phyloP scores from a whole-genome alignment of 1,284 basidiomycete genomes.

The Farysia itapuensis region DNA sequence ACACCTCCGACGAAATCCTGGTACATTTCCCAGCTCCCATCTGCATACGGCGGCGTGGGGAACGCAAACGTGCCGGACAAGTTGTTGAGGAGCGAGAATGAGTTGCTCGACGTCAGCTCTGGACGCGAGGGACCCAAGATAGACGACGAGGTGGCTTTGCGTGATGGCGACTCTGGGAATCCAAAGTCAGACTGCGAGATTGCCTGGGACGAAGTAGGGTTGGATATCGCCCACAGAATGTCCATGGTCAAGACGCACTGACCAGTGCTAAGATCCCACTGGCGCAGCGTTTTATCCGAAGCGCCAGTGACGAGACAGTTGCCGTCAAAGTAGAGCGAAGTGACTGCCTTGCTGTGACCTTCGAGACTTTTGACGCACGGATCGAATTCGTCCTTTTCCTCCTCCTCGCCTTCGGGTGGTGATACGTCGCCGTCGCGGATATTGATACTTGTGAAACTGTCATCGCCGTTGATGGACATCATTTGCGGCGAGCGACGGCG shows the following conservation, averaged over 20 bases:
- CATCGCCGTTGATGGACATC: slow-evolving; percentile 14
- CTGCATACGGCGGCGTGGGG: slow-evolving; percentile 82
- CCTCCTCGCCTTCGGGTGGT: slow-evolving; percentile 61
- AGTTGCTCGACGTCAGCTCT: slow-evolving; percentile 19
- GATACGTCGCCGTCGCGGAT: slow-evolving; percentile 28
- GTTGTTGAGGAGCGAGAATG: slow-evolving; percentile 41
- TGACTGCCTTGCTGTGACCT: slow-evolving; percentile 89
- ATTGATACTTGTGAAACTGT: slow-evolving; percentile 25
- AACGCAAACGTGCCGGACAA: slow-evolving; percentile 64
- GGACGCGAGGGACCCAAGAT: slow-evolving; percentile 30
- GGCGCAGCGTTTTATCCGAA: slow-evolving; percentile 94
- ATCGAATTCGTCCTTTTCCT: slow-evolving; percentile 56
- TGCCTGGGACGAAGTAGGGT: slow-evolving; percentile 70
- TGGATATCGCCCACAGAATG: slow-evolving; percentile 98
- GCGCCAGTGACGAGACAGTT: slow-evolving; percentile 93
- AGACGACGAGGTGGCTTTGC: slow-evolving; percentile 31
- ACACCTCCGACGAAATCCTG: slow-evolving; percentile 96
- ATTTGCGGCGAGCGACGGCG: slow-evolving; percentile 16
- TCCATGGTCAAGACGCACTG: slow-evolving; percentile 99
- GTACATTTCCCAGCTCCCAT: slow-evolving; percentile 90
- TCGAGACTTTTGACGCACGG: slow-evolving; percentile 78
- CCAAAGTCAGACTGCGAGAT: slow-evolving; percentile 48
- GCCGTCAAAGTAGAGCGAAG: slow-evolving; percentile 91
- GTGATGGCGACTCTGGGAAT: slow-evolving; percentile 62
- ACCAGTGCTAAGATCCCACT: slow-evolving; percentile 96